A percentile compares a stretch with the other conserved stretches of the same genome.
These are phyloP conservation scores for Panaeolus papilionaceus DNA, from an alignment of 768 basidiomycete genomes.

Conservation along the genomic window DNA sequence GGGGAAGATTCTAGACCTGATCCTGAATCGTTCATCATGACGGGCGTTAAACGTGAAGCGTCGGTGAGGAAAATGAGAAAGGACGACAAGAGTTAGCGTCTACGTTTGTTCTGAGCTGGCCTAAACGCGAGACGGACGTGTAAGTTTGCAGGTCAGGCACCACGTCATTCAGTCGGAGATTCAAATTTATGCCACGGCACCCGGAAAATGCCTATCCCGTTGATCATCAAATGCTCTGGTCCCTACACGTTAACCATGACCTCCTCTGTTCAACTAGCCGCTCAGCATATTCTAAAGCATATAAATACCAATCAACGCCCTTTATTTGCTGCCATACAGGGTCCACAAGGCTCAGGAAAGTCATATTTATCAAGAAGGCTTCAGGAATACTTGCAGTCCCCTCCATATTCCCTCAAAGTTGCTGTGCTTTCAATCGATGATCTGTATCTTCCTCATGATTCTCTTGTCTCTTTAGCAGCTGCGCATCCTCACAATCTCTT, in stretches of 20 bases:
- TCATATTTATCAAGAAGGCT: constrained; percentile 76
- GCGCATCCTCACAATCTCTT: constrained; percentile 66
- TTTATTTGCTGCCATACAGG: constrained; percentile 87
- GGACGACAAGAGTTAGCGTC: constrained; percentile 24
- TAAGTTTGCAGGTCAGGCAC: constrained; percentile 26
- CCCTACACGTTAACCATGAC: constrained; percentile 25
- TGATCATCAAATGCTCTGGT: background rate
- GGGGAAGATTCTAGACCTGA: constrained; percentile 52
- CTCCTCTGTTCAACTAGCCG: constrained; percentile 43
- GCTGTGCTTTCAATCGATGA: constrained; percentile 83
- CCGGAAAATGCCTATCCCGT: constrained; percentile 10
- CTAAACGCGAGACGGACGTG: constrained; percentile 26
- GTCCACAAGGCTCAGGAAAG: constrained; percentile 95
- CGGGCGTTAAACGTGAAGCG: constrained; percentile 30
- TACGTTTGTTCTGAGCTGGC: constrained; percentile 27
- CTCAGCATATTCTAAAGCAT: constrained; percentile 37
- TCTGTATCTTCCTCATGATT: constrained; percentile 80
- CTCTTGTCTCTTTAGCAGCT: constrained; percentile 59
- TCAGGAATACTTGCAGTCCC: constrained; percentile 43
- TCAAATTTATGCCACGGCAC: constrained; percentile 20
- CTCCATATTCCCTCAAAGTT: constrained; percentile 59
- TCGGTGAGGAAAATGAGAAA: constrained; percentile 21
- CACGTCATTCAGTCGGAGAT: constrained; percentile 35
- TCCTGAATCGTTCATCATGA: constrained; percentile 60
- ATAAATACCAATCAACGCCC: constrained; percentile 45